Evolutionary conservation across 805 yeast genomes (phyloP).

Genomic region (Ogataea pini): DNA sequence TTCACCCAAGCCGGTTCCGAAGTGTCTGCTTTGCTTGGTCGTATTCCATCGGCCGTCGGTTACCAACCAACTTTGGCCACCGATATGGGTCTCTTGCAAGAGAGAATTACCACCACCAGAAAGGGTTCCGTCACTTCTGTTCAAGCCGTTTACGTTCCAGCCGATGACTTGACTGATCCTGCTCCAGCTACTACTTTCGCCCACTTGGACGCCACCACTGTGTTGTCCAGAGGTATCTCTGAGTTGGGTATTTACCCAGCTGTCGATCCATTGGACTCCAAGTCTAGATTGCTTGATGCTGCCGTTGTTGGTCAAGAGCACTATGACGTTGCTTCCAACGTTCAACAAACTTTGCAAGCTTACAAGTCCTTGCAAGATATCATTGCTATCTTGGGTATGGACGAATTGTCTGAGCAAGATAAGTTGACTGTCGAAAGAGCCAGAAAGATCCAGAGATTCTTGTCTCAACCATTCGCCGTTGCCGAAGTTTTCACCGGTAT

Average conservation of each 20-base stretch:
- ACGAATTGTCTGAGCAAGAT: slow-evolving; percentile 98
- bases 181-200: slow-evolving; percentile 99
- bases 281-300: slow-evolving; percentile 97
- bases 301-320: slow-evolving; percentile 98
- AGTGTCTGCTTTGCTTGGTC: slow-evolving; percentile 99
- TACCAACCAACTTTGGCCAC: slow-evolving; percentile 99
- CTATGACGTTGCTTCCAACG: slow-evolving; percentile 90
- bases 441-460: slow-evolving; percentile 99
- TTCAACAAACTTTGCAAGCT: slow-evolving; percentile 98
- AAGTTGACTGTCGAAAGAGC: slow-evolving; percentile 99
- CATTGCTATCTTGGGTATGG: slow-evolving; percentile 99
- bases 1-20: slow-evolving; percentile 99
- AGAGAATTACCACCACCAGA: slow-evolving; percentile 99
- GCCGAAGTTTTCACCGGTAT: slow-evolving; percentile 99
- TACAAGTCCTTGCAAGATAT: slow-evolving; percentile 99
- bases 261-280: slow-evolving; percentile 99
- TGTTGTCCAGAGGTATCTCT: slow-evolving; percentile 98
- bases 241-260: slow-evolving; percentile 99
- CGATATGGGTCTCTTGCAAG: slow-evolving; percentile 99
- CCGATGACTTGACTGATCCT: slow-evolving; percentile 99
- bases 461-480: slow-evolving; percentile 99
- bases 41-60: slow-evolving; percentile 99
- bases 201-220: slow-evolving; percentile 99
- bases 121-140: slow-evolving; percentile 99
- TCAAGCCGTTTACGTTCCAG: slow-evolving; percentile 99